Evolutionary conservation across 441 rosid genomes (phyloP), one percentile per base, ranked within the genome.

Genomic region (Gossypium armourianum): DNA sequence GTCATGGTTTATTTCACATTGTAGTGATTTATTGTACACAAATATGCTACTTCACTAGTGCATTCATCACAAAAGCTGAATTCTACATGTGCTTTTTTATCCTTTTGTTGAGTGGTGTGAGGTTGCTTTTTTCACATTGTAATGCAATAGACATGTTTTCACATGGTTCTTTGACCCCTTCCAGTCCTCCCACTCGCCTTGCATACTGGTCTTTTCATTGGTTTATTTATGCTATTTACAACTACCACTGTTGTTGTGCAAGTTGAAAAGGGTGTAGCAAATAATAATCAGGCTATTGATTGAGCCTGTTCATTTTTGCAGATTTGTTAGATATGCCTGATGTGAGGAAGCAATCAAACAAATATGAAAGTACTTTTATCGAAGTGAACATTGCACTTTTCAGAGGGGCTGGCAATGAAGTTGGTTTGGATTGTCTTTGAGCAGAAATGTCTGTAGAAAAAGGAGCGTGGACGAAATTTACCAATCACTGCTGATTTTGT

Each of bases 81-180:
- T 8, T 50, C 43, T 49, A 16, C 4, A 16, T 49, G 59, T 53
- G 23, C 45, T 67, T 15, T 66, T 4, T 67, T 67, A 67, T 67
- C 16, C 13, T 53, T 16, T 50, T 4, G 19, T 8, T 17, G 17
- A 68, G 12, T 53, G 53, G 23, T 66, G 60, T 53, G 28, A 28
- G 49, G 17, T 17, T 52, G 61, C 61, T 8, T 10, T 54, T 1
- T 53, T 9, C 36, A 29, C 40, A 29, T 61, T 70, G 9, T 6
- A 74, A 66, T 66, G 16, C 28, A 40, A 19, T 77, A 68, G 68
- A 68, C 75, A 69, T 54, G 63, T 26, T 74, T 72, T 17, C 12
- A 12, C 53, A 78, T 73, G 77, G 84, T 73, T 82, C 86, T 68
- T 16, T 16, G 13, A 36, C 49, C 32, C 49, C 23, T 0, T 2